Base-by-base conservation (phyloP, 2,329 filamentous ascomycete genomes). In the Penicillium sp. region DNA sequence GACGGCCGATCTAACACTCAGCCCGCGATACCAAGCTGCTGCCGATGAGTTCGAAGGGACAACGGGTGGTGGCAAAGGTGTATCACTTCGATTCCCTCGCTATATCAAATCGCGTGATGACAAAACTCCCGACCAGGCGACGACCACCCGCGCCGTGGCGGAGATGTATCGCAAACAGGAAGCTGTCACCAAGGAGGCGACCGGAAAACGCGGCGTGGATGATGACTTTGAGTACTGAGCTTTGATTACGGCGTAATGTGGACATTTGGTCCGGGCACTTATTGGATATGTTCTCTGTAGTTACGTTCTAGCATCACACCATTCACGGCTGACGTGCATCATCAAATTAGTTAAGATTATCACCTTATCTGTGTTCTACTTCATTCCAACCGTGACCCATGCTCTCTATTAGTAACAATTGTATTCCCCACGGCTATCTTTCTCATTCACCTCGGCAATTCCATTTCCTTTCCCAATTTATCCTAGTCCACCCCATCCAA, bases 121-220 rank as follows among this genome's bases (percentile, higher is more conserved):
- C 69, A 99, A 99, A 82, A 97, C 96, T 76, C 85, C 91, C 0
- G 92, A 96, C 56, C 83, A 93, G 75, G 94, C 94, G 12, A 97
- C 91, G 32, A 88, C 82, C 27, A 90, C 86, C 56, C 80, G 86
- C 44, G 90, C 94, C 75, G 89, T 99, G 43, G 92, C 91, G 0
- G 94, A 97, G 73, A 96, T 99, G 93, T 99, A 97, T 76, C 82
- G 87, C 60, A 92, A 90, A 75, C 94, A 99, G 78, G 93, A 97
- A 78, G 90, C 88, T 62, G 90, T 96, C 44, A 78, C 84, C 10
- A 95, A 94, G 80, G 91, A 79, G 55, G 91, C 90, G 76, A 86
- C 88, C 0, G 87, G 90, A 51, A 96, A 96, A 77, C 89, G 88
- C 0, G 90, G 90, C 3, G 92, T 92, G 49, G 94, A 99, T 78